Conservation (phyloP, 2,329 filamentous ascomycete species). For the Fusarium sp. region DNA sequence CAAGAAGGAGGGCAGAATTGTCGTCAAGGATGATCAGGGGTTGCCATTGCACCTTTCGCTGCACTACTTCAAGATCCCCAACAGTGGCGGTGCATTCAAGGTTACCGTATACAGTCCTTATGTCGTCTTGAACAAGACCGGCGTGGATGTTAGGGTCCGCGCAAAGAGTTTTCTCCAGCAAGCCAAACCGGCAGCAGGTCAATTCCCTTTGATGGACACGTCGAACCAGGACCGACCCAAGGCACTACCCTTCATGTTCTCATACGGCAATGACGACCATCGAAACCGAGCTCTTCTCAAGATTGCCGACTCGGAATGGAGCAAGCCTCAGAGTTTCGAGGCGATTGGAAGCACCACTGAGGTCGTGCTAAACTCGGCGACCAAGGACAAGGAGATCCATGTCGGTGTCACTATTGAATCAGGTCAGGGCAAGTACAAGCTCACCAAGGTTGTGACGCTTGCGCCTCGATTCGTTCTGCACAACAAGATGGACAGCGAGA, state of each 20-base stretch:
- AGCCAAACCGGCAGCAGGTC: slow-evolving; percentile 84
- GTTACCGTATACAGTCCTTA: slow-evolving; percentile 96
- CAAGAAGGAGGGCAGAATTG: slow-evolving; percentile 79
- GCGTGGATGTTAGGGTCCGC: slow-evolving; percentile 85
- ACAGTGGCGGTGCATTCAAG: slow-evolving; percentile 95
- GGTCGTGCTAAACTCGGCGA: slow-evolving; percentile 80
- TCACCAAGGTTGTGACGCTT: slow-evolving; percentile 94
- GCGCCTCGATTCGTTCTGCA: slow-evolving; percentile 93
- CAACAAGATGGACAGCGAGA: slow-evolving; percentile 89
- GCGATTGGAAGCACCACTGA: slow-evolving; percentile 94
- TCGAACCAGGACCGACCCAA: slow-evolving; percentile 70
- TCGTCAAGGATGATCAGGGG: slow-evolving; percentile 86
- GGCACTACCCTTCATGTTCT: slow-evolving; percentile 94
- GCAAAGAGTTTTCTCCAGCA: slow-evolving; percentile 90
- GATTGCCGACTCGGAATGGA: slow-evolving; percentile 92
- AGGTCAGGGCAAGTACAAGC: slow-evolving; percentile 96
- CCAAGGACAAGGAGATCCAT: slow-evolving; percentile 83
- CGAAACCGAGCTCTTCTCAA: slow-evolving; percentile 91
- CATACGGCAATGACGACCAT: slow-evolving; percentile 86
- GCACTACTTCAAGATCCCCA: slow-evolving; percentile 89
- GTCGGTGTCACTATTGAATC: slow-evolving; percentile 89
- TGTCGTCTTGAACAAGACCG: slow-evolving; percentile 94
- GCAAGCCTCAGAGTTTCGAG: slow-evolving; percentile 97
- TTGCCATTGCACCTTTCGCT: slow-evolving; percentile 83
- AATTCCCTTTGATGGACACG: slow-evolving; percentile 68